Conservation (phyloP, 2,329 filamentous ascomycete genomes). For the Aspergillus viridinutans region DNA sequence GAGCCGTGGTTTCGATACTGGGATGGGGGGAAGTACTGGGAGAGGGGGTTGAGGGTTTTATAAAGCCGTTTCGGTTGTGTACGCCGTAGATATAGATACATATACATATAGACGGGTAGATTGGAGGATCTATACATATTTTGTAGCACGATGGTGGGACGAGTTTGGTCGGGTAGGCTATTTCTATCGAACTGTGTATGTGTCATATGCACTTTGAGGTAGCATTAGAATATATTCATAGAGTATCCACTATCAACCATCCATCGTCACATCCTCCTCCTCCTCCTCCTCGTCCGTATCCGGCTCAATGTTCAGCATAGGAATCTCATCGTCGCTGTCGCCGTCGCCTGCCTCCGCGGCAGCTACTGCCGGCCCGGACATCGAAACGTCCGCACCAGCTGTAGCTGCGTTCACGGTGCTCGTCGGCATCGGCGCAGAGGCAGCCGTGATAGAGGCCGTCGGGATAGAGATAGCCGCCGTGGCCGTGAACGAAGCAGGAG, state of each 20-base stretch:
- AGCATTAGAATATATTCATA: not conserved
- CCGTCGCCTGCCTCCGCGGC: slow-evolving; percentile 26
- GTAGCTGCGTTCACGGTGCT: slow-evolving; percentile 3
- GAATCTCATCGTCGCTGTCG: slow-evolving; percentile 48
- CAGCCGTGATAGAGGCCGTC: not conserved
- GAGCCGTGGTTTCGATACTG: slow-evolving; percentile 55
- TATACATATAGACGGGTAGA: not conserved
- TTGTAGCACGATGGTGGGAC: not conserved
- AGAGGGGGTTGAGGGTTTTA: slow-evolving; percentile 44
- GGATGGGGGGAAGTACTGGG: slow-evolving; percentile 61
- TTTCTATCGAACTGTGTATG: no score
- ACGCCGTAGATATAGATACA: not conserved
- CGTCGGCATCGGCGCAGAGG: slow-evolving; percentile 7
- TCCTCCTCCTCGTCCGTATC: slow-evolving; percentile 45
- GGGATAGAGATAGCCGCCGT: slow-evolving; percentile 11
- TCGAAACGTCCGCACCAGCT: slow-evolving; percentile 5
- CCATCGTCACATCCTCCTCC: slow-evolving; percentile 27
- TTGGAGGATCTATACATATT: not conserved
- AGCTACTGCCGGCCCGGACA: slow-evolving; percentile 4
- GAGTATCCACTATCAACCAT: slow-evolving; percentile 10
- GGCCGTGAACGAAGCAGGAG: slow-evolving; percentile 16
- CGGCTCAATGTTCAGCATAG: slow-evolving; percentile 45
- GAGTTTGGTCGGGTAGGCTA: not conserved
- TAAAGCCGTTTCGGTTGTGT: slow-evolving; percentile 9
- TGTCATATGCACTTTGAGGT: not conserved